Conservation (phyloP, 306 rosid genomes). For the Neltuma alba region DNA sequence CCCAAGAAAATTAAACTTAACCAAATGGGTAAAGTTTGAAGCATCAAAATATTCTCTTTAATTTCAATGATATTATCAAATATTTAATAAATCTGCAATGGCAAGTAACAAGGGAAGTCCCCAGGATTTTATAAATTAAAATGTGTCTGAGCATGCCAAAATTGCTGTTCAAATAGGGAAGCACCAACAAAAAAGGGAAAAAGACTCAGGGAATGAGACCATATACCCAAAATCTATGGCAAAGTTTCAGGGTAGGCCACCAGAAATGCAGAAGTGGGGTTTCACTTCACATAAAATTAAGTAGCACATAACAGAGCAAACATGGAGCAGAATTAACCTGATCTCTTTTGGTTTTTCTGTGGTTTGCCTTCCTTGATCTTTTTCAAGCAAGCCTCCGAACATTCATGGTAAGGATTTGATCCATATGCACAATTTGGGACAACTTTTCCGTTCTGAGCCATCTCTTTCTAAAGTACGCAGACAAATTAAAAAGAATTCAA, state of each 20-base stretch:
- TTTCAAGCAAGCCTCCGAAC: constrained; percentile 66
- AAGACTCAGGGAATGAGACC: background rate
- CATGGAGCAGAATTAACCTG: constrained; percentile 46
- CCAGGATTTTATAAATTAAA: constrained; percentile 14
- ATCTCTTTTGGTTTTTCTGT: constrained; percentile 53
- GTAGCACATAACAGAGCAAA: background rate
- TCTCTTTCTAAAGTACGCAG: constrained; percentile 45
- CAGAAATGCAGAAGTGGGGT: background rate
- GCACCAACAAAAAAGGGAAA: background rate
- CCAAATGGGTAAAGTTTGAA: constrained; percentile 11
- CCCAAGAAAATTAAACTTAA: background rate
- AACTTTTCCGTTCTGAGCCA: constrained; percentile 65
- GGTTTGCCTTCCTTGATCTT: constrained; percentile 69
- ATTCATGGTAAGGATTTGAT: constrained; percentile 88
- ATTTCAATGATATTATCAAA: background rate
- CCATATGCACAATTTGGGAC: constrained; percentile 64
- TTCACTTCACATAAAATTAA: constrained; percentile 9
- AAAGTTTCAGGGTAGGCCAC: constrained; percentile 8
- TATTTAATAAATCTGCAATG: constrained; percentile 4
- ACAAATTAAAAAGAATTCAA: constrained; percentile 8
- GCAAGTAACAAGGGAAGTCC: constrained; percentile 9
- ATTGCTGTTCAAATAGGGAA: background rate
- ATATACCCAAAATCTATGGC: constrained; percentile 1
- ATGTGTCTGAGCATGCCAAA: constrained; percentile 6
- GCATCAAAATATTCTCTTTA: background rate